Evolutionary conservation across 106 monocot genomes (phyloP), one percentile per base, ranked within the genome.

Genomic region (Dendrobium huoshanense): DNA sequence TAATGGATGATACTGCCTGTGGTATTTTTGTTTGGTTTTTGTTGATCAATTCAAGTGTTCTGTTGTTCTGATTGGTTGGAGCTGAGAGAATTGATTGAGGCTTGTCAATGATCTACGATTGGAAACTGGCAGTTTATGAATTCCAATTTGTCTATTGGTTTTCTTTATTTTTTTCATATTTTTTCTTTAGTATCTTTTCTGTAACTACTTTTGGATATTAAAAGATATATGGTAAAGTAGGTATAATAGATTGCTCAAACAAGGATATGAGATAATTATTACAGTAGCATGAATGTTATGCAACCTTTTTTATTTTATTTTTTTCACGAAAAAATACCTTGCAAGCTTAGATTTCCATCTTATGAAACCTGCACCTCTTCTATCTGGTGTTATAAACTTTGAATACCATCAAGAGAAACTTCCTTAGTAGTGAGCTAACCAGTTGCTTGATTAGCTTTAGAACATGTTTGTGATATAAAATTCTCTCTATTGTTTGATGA

Each of bases 1-100:
- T 95, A 75, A 33, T 77, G 16, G 17, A 27, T 15, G 41, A 9
- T 47, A 25, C 74, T 43, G 18, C 9, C 9, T 17, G 4, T 41
- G 33, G 10, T 37, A 24, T 45, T 25, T 31, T 31, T 31, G 31
- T 31, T 31, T 31, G 31, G 31, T 31, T 31, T 48, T 29, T 0
- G 17, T 11, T 67, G 33, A 75, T 19, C 17, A 48, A 20, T 31
- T 9, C 25, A n/a, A 41, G 68, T 8, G 22, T 15, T 16, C 29
- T n/a, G 49, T 74, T 19, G 43, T 9, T 17, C 16, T 44, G n/a
- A 78, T 22, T 59, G 20, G 43, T 22, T 75, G 43, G 44, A 24
- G 3, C n/a, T 58, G 15, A 58, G 56, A 58, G 56, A 58, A 58
- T 58, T 58, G 4, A 58, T 58, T 58, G 56, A 3, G 22, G n/a